phyloP scores from a whole-genome alignment of 2,329 filamentous ascomycete species.

The Phialocephala subalpina region DNA sequence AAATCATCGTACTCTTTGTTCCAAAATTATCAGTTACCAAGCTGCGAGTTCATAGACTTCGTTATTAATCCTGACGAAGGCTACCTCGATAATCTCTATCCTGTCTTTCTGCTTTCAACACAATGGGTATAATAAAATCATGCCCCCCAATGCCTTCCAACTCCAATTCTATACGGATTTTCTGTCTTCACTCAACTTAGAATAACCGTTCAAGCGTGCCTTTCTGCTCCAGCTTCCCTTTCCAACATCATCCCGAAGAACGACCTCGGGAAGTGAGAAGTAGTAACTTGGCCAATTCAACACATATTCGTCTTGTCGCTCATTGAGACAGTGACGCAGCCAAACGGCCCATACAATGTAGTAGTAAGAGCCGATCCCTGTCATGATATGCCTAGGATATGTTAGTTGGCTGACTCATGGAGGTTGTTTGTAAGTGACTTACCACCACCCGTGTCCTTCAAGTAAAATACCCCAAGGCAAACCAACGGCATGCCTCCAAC shows the following conservation, averaged over 20 bases:
- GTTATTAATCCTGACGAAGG: background rate
- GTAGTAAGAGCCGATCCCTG: slow-evolving; percentile 73
- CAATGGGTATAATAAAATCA: slow-evolving; percentile 24
- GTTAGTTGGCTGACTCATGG: background rate
- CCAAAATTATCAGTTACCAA: background rate
- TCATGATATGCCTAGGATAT: slow-evolving; percentile 69
- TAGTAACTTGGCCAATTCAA: slow-evolving; percentile 65
- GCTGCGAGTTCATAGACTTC: too few species aligned
- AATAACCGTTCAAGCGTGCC: background rate
- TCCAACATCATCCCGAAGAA: slow-evolving; percentile 30
- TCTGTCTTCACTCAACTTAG: slow-evolving; percentile 28
- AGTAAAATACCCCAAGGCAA: slow-evolving; percentile 77
- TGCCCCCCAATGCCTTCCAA: slow-evolving; percentile 15
- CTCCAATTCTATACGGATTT: slow-evolving; percentile 33
- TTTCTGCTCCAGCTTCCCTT: slow-evolving; percentile 11
- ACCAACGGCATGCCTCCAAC: slow-evolving; percentile 68
- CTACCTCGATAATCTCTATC: background rate
- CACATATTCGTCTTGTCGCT: slow-evolving; percentile 69
- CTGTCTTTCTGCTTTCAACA: background rate
- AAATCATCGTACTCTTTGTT: background rate
- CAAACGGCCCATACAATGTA: slow-evolving; percentile 78
- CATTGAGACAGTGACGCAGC: slow-evolving; percentile 74
- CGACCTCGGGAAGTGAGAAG: slow-evolving; percentile 51
- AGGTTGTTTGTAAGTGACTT: slow-evolving; percentile 41
- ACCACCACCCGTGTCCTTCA: slow-evolving; percentile 79